Evolutionary conservation across 2,329 filamentous ascomycete species (phyloP).

Genomic region (Ophiocordyceps camponoti-floridani): DNA sequence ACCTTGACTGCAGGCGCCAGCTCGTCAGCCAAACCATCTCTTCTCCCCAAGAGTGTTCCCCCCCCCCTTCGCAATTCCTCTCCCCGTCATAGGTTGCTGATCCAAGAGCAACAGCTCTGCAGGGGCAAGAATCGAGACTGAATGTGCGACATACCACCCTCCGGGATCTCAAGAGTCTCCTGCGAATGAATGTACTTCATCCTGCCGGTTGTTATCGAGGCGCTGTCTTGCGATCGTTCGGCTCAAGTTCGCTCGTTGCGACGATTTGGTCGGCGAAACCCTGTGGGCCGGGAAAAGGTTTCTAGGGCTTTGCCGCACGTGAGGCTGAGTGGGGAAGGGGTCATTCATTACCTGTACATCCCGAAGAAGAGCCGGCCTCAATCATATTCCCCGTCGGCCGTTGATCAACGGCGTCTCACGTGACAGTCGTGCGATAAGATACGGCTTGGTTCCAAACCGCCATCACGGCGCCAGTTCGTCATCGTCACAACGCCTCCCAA

Average conservation of each 20-base stretch:
- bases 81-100: no score
- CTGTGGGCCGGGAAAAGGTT: conserved; percentile 24
- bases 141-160: conserved; percentile 61
- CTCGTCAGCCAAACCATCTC: conserved; percentile 11
- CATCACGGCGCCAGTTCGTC: background rate
- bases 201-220: conserved; percentile 41
- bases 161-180: conserved; percentile 88
- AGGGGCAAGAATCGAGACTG: background rate
- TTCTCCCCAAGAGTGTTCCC: background rate
- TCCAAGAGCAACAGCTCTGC: background rate
- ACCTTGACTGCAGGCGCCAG: conserved; percentile 61
- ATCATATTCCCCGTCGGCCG: background rate
- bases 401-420: background rate
- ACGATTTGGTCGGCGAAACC: conserved; percentile 16
- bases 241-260: background rate
- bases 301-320: conserved; percentile 24
- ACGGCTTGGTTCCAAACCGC: background rate
- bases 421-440: background rate
- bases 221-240: background rate
- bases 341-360: background rate
- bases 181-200: conserved; percentile 99
- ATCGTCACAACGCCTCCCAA: background rate
- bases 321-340: conserved; percentile 9
- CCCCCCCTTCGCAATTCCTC: background rate
- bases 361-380: conserved; percentile 13